These are phyloP conservation scores for Rhodotorula sp. DNA, from an alignment of 1,284 basidiomycete genomes.

Conservation along the genomic window DNA sequence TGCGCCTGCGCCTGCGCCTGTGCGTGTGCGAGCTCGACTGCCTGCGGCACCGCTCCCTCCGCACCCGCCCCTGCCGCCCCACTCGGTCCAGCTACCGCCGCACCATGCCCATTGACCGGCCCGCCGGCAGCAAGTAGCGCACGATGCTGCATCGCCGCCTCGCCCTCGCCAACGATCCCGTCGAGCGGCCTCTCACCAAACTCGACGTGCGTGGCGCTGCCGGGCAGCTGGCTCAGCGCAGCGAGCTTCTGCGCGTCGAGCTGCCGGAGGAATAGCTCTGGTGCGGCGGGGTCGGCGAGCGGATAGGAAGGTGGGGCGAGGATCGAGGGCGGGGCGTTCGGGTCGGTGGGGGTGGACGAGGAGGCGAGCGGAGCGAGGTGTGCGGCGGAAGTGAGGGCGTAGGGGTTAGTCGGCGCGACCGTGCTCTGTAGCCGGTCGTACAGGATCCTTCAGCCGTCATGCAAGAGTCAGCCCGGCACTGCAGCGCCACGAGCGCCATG, in stretches of 20 bases:
- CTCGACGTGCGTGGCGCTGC: neutral
- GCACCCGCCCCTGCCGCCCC: neutral
- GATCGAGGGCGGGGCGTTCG: slow-evolving; percentile 18
- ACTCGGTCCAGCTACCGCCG: neutral
- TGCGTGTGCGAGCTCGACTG: neutral
- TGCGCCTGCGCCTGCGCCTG: slow-evolving; percentile 3
- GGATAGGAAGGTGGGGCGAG: slow-evolving; percentile 19
- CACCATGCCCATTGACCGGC: neutral
- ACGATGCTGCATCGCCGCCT: neutral
- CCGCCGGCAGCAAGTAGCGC: slow-evolving; percentile 14
- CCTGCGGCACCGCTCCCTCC: neutral
- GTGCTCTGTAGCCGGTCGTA: slow-evolving; percentile 41
- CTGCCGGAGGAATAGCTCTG: slow-evolving; percentile 38
- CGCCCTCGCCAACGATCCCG: slow-evolving; percentile 25
- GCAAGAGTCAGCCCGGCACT: neutral
- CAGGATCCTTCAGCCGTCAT: slow-evolving; percentile 17
- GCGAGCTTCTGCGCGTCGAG: slow-evolving; percentile 37
- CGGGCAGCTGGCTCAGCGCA: slow-evolving; percentile 13
- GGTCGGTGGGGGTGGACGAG: slow-evolving; percentile 10
- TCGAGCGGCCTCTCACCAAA: slow-evolving; percentile 19
- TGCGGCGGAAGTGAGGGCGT: slow-evolving; percentile 28
- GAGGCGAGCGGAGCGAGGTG: slow-evolving; percentile 35
- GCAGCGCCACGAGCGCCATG: too few relatives aligned
- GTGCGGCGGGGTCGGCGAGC: slow-evolving; percentile 32
- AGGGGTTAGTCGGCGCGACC: slow-evolving; percentile 38